Percentiles rank a stretch among this genome's conserved stretches.
Evolutionary conservation across 2,329 filamentous ascomycete species (phyloP).

Genomic region (Claviceps sp.): DNA sequence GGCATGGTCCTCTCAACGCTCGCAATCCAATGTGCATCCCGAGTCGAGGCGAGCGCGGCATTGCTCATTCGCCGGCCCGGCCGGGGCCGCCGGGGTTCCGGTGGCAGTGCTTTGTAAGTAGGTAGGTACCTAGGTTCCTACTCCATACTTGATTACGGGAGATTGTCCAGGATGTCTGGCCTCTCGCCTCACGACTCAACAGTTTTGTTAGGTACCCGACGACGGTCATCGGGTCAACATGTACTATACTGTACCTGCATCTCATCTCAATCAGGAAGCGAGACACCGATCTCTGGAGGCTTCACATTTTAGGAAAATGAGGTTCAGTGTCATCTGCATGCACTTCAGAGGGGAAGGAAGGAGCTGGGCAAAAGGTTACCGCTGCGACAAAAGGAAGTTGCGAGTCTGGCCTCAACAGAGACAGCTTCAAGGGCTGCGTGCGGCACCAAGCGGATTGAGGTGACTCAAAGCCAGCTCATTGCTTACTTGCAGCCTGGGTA

Average conservation of each 20-base stretch:
- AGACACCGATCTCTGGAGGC: no score
- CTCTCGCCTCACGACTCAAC: not conserved
- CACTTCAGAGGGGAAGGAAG: not conserved
- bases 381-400: not conserved
- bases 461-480: not conserved
- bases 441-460: not conserved
- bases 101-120: not conserved
- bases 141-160: not conserved
- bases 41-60: not conserved
- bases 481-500: not conserved
- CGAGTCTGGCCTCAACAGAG: not conserved
- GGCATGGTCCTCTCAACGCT: not conserved
- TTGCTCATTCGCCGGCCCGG: not conserved
- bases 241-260: no score
- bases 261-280: no score
- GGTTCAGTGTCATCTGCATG: not conserved
- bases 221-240: no score
- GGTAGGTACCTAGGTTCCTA: no score
- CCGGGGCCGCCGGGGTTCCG: not conserved
- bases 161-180: not conserved
- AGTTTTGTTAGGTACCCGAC: no score
- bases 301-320: not conserved
- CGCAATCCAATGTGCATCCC: not conserved
- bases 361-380: not conserved
- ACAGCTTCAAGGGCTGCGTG: not conserved